A percentile compares a stretch with the other conserved stretches of the same genome.
Conservation (phyloP, 164 flowering plant genomes). For the Umbellularia californica region DNA sequence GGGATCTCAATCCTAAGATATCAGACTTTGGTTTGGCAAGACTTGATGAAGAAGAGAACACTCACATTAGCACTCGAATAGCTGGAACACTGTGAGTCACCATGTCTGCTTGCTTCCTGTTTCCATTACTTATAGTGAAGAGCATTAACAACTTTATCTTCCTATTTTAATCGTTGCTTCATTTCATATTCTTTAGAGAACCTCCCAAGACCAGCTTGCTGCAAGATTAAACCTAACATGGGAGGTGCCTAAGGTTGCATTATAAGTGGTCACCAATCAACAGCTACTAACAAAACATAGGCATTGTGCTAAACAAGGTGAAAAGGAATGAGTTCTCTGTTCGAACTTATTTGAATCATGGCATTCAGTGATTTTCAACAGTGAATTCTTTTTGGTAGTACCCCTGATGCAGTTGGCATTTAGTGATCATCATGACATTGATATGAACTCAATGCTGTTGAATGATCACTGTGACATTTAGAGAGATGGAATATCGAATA, state of each 20-base stretch:
- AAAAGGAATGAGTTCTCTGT: too few relatives aligned
- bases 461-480: too few relatives aligned
- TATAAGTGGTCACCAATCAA: too few relatives aligned
- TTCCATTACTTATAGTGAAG: neutral
- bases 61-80: slow-evolving; percentile 59
- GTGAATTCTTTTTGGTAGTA: too few relatives aligned
- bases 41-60: slow-evolving; percentile 56
- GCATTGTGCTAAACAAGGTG: too few relatives aligned
- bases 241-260: neutral
- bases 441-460: too few relatives aligned
- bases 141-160: neutral
- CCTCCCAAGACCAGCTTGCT: neutral
- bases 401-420: too few relatives aligned
- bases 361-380: too few relatives aligned
- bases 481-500: too few relatives aligned
- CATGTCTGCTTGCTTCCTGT: neutral
- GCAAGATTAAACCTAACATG: neutral
- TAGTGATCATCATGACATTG: too few relatives aligned
- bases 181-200: neutral
- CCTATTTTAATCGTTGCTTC: neutral
- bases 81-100: slow-evolving; percentile 56
- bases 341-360: too few relatives aligned
- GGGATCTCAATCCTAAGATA: slow-evolving; percentile 48
- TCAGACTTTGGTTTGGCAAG: slow-evolving; percentile 74
- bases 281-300: too few relatives aligned